These are phyloP conservation scores for Candida frijolesensis DNA, from an alignment of 1,139 yeast species.

Conservation along the genomic window DNA sequence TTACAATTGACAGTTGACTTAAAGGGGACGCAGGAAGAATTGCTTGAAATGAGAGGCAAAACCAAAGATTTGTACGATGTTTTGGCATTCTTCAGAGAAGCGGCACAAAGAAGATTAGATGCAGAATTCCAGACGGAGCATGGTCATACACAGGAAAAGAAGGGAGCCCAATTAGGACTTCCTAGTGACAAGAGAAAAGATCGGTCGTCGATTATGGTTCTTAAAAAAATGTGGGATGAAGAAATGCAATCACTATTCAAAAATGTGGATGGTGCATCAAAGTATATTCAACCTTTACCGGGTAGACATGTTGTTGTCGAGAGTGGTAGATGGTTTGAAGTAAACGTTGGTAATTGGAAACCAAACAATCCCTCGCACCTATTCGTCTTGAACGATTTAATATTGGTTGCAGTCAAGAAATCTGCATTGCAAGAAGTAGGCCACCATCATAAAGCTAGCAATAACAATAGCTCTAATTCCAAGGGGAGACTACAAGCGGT, in stretches of 20 bases:
- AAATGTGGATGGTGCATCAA: constrained; percentile 90
- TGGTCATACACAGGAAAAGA: constrained; percentile 7
- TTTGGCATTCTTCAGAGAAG: constrained; percentile 64
- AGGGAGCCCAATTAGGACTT: constrained; percentile 4
- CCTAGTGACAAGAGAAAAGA: constrained; percentile 39
- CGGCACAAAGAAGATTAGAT: constrained; percentile 63
- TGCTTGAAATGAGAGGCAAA: constrained; percentile 60
- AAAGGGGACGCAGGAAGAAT: constrained; percentile 61
- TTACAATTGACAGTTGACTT: constrained; percentile 69
- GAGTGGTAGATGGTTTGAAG: constrained; percentile 84
- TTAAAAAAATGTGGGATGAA: constrained; percentile 80
- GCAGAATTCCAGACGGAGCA: constrained; percentile 32
- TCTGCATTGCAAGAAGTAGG: constrained; percentile 29
- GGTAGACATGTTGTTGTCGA: constrained; percentile 84
- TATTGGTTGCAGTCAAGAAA: constrained; percentile 72
- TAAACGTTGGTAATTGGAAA: constrained; percentile 86
- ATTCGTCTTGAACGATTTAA: constrained; percentile 74
- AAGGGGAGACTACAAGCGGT: constrained; percentile 61
- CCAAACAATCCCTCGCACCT: constrained; percentile 76
- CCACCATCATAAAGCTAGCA: constrained; percentile 11
- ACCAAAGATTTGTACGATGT: constrained; percentile 66
- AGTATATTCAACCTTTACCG: constrained; percentile 71
- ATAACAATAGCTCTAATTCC: constrained; percentile 5
- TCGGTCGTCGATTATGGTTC: constrained; percentile 68
- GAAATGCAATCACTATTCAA: constrained; percentile 73